Evolutionary conservation across 2,329 filamentous ascomycete genomes (phyloP), one percentile per base, ranked within the genome.

Genomic region (Macrophomina tecta): DNA sequence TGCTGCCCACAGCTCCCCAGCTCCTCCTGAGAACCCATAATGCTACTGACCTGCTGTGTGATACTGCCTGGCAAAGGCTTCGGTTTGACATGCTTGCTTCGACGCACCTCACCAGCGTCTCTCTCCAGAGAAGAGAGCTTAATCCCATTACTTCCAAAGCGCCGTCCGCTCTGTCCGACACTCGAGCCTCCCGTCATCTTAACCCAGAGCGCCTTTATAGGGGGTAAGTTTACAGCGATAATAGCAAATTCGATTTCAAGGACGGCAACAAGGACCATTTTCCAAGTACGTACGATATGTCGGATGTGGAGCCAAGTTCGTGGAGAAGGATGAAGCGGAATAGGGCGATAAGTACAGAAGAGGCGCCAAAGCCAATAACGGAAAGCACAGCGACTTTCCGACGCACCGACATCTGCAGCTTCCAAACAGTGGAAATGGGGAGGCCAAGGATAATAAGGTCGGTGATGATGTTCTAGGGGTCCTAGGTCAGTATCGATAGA

Each of bases 201-300:
- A 14, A 38, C 7, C 52, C 52, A 78, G 32, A 79, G 72, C 4
- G 74, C 73, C 60, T 76, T 74, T n/a, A 77, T 61, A 2, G 70
- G 69, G 0, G 75, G 76, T 46, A 77, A 70, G 68, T 77, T 78
- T 63, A 75, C 72, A 5, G 76, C 73, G 36, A 77, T 64, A 42
- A 78, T 72, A 23, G 74, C 77, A 16, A 75, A 68, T 58, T 76
- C 70, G 46, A 78, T 72, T 58, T 78, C 75, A 32, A 76, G 61
- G 16, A 71, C 71, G 2, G 76, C 73, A 18, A 77, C 70, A 28
- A 78, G 75, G 66, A 75, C 69, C 68, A 77, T 74, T 53, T 75
- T 4, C 76, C 76, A 8, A 78, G 69, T 1, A 72, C 68, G 46
- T 69, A 77, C 28, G 73, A 74, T 12, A 72, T 69, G 53, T 77